These are phyloP conservation scores for Hypoxylon crocopeplum DNA, from an alignment of 495 filamentous ascomycete genomes.

Conservation along the genomic window DNA sequence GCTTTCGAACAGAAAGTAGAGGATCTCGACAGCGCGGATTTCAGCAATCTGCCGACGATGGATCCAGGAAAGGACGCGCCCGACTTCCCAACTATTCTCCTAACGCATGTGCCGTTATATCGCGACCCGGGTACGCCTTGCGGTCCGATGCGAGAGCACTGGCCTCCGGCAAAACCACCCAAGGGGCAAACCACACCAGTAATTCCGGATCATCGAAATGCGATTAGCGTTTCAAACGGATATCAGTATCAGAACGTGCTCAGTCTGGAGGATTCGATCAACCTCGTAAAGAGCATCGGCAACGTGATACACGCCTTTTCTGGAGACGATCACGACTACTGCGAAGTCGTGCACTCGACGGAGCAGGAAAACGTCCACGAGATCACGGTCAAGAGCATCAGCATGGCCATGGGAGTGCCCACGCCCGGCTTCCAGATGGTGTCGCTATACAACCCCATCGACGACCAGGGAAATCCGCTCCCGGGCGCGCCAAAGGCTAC, in stretches of 20 bases:
- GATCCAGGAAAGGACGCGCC: conserved; percentile 48
- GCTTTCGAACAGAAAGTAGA: conserved; percentile 61
- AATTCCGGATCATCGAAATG: conserved; percentile 75
- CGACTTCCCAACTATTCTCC: conserved; percentile 81
- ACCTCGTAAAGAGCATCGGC: conserved; percentile 74
- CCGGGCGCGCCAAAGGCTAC: conserved; percentile 57
- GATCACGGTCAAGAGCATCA: conserved; percentile 92
- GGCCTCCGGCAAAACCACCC: conserved; percentile 70
- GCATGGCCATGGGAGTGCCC: conserved; percentile 96
- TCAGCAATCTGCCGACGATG: conserved; percentile 45
- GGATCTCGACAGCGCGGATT: conserved; percentile 52
- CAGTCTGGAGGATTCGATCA: conserved; percentile 70
- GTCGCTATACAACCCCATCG: conserved; percentile 90
- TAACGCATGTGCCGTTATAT: conserved; percentile 91
- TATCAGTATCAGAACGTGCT: conserved; percentile 99
- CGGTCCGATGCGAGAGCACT: conserved; percentile 85
- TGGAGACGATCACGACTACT: conserved; percentile 98
- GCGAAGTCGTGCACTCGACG: conserved; percentile 79
- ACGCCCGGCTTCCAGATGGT: conserved; percentile 87
- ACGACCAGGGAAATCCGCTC: conserved; percentile 64
- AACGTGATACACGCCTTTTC: conserved; percentile 85
- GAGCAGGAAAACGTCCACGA: conserved; percentile 72
- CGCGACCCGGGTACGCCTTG: conserved; percentile 82
- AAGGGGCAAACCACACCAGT: conserved; percentile 60
- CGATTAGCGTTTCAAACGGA: conserved; percentile 74